Evolutionary conservation across 768 basidiomycete genomes (phyloP).

Genomic region (Tulasnella sp.): DNA sequence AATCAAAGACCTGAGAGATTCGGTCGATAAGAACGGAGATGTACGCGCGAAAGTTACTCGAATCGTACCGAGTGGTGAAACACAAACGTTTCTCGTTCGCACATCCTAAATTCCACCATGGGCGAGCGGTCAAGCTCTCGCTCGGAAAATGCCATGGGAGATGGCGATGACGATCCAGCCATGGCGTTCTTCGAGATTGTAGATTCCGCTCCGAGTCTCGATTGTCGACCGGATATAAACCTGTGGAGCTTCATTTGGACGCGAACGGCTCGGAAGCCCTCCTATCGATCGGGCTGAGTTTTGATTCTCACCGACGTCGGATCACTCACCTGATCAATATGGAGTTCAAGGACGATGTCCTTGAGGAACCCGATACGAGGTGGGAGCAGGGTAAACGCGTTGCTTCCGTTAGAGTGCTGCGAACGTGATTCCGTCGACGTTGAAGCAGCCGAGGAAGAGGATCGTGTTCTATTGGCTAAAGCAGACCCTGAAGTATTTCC

Average conservation of each 20-base stretch:
- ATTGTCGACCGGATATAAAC: conserved; percentile 23
- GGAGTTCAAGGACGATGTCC: conserved; percentile 43
- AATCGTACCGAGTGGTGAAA: conserved; percentile 64
- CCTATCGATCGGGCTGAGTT: conserved; percentile 25
- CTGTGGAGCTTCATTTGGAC: conserved; percentile 45
- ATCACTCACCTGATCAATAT: conserved; percentile 50
- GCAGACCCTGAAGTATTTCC: neutral
- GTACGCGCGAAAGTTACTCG: conserved; percentile 19
- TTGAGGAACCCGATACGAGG: conserved; percentile 41
- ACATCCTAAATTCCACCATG: conserved; percentile 54
- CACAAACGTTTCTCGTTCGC: conserved; percentile 41
- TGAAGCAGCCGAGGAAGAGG: neutral
- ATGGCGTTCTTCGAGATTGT: conserved; percentile 16
- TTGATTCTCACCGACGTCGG: neutral
- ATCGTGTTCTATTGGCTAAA: neutral
- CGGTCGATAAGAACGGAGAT: neutral
- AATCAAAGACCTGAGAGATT: conserved; percentile 24
- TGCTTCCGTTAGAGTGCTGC: neutral
- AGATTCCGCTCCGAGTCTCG: conserved; percentile 24
- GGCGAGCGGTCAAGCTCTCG: conserved; percentile 25
- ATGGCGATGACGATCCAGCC: too few relatives aligned
- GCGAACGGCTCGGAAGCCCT: conserved; percentile 58
- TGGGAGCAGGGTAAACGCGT: conserved; percentile 23
- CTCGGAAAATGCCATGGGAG: neutral
- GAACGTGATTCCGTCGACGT: neutral